Evolutionary conservation across 2,329 filamentous ascomycete species (phyloP).

Genomic region (Ilyonectria mors-panacis): DNA sequence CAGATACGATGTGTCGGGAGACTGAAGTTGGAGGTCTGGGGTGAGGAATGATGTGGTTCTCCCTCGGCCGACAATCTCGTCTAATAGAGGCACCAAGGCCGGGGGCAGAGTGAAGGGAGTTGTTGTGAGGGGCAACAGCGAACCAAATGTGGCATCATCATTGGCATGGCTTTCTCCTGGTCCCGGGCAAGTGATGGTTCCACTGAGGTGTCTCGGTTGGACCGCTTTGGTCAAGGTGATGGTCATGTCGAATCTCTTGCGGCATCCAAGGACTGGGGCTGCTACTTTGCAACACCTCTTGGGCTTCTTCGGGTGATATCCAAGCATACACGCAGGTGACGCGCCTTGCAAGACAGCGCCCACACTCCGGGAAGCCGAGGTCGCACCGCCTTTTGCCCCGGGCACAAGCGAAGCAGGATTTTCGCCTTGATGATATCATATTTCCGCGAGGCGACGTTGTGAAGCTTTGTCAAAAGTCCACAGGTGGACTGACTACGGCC

Average conservation of each 20-base stretch:
- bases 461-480: neutral
- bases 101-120: constrained; percentile 13
- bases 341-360: constrained; percentile 20
- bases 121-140: neutral
- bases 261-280: neutral
- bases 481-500: neutral
- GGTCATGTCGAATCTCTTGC: neutral
- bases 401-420: constrained; percentile 30
- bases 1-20: neutral
- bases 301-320: constrained; percentile 10
- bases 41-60: neutral
- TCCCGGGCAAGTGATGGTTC: neutral
- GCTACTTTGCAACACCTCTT: neutral
- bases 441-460: constrained; percentile 4
- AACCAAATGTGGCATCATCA: constrained; percentile 8
- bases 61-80: constrained; percentile 12
- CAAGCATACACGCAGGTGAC: constrained; percentile 23
- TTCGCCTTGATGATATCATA: constrained; percentile 23
- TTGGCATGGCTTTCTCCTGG: neutral
- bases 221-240: neutral
- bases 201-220: neutral
- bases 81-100: constrained; percentile 17
- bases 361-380: constrained; percentile 23
- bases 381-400: constrained; percentile 29
- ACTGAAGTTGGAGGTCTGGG: neutral